phyloP scores from a whole-genome alignment of 1,284 basidiomycete species.

The Chalciporus sp. region DNA sequence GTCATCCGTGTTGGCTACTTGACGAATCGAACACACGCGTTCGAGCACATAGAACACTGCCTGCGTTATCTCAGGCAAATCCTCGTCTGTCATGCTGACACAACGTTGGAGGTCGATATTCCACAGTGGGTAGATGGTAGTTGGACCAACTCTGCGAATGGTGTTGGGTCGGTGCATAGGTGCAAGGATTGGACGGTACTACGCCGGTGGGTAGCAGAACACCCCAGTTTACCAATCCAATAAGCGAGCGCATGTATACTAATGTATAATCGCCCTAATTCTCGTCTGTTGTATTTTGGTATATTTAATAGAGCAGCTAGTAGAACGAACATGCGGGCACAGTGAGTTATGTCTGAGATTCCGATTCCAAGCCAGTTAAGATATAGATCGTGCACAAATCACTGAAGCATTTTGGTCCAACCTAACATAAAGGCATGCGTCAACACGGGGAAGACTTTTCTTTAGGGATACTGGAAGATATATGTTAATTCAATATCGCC shows the following conservation, averaged over 20 bases:
- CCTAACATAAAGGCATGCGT: too few relatives aligned
- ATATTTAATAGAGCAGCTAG: too few relatives aligned
- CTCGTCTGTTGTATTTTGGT: neutral
- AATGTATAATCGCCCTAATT: neutral
- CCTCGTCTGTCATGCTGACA: constrained; percentile 42
- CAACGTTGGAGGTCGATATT: constrained; percentile 41
- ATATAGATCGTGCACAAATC: too few relatives aligned
- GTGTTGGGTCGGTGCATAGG: constrained; percentile 35
- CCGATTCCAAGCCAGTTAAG: neutral
- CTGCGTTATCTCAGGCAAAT: constrained; percentile 42
- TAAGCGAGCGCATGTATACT: constrained; percentile 6
- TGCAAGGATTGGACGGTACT: constrained; percentile 43
- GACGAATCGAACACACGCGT: constrained; percentile 32
- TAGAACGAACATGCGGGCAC: neutral
- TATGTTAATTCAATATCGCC: too few relatives aligned
- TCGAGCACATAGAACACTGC: constrained; percentile 42
- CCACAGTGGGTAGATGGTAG: constrained; percentile 26
- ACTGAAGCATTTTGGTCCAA: too few relatives aligned
- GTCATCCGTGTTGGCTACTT: constrained; percentile 33
- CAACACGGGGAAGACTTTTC: too few relatives aligned
- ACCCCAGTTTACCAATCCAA: constrained; percentile 29
- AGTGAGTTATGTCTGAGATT: neutral
- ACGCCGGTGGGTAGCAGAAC: constrained; percentile 34
- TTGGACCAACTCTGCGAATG: constrained; percentile 30
- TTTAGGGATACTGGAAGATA: too few relatives aligned